These are phyloP conservation scores for Pseudogymnoascus sp. DNA, from an alignment of 2,329 filamentous ascomycete species.

Conservation along the genomic window DNA sequence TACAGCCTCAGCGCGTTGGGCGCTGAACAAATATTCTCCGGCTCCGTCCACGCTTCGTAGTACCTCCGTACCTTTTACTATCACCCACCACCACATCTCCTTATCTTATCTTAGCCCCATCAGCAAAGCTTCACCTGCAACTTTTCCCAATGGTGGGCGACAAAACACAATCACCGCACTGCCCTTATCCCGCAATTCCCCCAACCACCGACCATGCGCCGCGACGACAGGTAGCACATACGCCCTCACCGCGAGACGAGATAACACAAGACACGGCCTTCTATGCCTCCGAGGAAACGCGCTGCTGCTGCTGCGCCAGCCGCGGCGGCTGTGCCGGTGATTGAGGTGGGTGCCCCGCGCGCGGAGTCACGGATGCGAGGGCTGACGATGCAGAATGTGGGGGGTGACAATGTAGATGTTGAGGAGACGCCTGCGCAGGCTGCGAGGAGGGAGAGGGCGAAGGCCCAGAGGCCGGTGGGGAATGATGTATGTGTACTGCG, in stretches of 20 bases:
- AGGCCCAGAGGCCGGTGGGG: not conserved
- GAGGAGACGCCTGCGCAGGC: not conserved
- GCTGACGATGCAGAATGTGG: not conserved
- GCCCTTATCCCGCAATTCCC: not conserved
- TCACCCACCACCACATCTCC: not conserved
- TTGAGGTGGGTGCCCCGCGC: not conserved
- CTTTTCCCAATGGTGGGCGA: slow-evolving; percentile 8
- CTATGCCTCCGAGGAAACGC: slow-evolving; percentile 9
- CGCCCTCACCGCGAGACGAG: not conserved
- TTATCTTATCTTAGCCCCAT: slow-evolving; percentile 9
- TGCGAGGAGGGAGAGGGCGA: not conserved
- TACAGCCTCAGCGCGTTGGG: not conserved
- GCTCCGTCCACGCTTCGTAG: not conserved
- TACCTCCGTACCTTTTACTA: not conserved
- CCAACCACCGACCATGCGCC: not conserved
- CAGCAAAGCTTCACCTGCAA: slow-evolving; percentile 3
- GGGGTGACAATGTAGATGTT: not conserved
- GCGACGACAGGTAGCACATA: not conserved
- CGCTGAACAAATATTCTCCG: not conserved
- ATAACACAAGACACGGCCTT: not conserved
- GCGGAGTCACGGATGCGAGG: not conserved
- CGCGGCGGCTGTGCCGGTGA: not conserved
- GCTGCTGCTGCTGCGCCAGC: slow-evolving; percentile 6
- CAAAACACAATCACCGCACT: not conserved
- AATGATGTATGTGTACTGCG: not conserved